Base-by-base conservation (phyloP, 305 asterid species). In the Salvia sclarea region DNA sequence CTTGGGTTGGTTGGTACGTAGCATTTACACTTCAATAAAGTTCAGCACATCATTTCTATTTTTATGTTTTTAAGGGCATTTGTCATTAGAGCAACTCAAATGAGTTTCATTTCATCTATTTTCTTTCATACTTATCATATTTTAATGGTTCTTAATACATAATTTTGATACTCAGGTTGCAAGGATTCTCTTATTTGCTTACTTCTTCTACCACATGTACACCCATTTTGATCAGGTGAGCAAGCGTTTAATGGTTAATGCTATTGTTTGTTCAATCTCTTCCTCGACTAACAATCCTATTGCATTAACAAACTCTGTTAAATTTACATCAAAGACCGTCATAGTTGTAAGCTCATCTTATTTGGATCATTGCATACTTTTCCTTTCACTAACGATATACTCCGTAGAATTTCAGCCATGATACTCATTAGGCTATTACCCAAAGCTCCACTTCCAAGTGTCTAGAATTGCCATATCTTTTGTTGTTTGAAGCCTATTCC, bases 1-100 rank as follows among this genome's bases (percentile, higher is more conserved):
- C 82, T 63, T 88, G n/a, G 91, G 93, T 48, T 90, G 95, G 95
- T 79, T 90, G 95, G 97, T 90, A 88, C 49, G 83, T 40, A 68
- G n/a, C 73, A 17, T 35, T 33, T 41, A 21, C 47, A 59, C 66
- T 64, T 49, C 49, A 64, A 52, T 31, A 24, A 52, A 30, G 38
- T 54, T 44, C 61, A 59, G 31, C 37, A 17, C 20, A 63, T 43
- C 10, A 11, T 63, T 54, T 25, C 45, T 52, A 38, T 22, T 22
- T 58, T 13, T 37, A 11, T 11, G 47, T 4, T 7, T 33, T 0
- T 7, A 58, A 16, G 17, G 45, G 13, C 24, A 14, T 30, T 8
- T 3, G 3, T 12, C 21, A 18, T 53, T 53, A 44, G 18, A 41
- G 17, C 6, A 44, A n/a, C 49, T 44, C 4, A 11, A 22, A 22